Conservation (phyloP, 805 yeast genomes). For the Aciculoconidium aculeatum region DNA sequence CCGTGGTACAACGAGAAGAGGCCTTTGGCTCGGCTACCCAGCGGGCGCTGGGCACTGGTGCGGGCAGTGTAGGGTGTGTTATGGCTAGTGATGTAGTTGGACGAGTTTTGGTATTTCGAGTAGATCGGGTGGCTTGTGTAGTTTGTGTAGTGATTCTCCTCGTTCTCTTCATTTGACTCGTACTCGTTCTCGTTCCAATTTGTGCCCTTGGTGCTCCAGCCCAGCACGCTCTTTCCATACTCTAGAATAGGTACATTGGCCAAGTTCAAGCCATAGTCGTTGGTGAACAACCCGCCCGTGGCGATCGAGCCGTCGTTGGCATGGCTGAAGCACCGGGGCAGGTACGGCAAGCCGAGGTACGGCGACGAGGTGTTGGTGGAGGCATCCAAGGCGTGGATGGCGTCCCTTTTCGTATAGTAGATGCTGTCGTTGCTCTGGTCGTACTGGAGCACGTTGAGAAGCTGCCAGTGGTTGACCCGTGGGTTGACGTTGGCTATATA, state of each 20-base stretch:
- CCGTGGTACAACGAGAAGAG: constrained; percentile 54
- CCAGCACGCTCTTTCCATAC: no score
- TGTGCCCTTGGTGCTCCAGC: no score
- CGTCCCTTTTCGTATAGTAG: constrained; percentile 53
- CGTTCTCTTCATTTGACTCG: constrained; percentile 1
- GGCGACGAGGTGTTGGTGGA: constrained; percentile 12
- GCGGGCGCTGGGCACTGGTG: constrained; percentile 6
- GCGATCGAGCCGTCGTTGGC: constrained; percentile 46
- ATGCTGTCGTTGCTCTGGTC: constrained; percentile 39
- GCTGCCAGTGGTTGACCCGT: constrained; percentile 64
- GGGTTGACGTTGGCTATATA: constrained; percentile 28
- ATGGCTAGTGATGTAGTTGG: no score
- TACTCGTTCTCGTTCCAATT: no score
- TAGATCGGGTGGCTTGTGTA: no score
- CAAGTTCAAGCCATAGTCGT: constrained; percentile 27
- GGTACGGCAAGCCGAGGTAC: constrained; percentile 50
- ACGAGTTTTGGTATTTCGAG: no score
- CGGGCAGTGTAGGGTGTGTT: not conserved
- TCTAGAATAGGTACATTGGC: constrained; percentile 16
- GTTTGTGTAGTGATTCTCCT: no score
- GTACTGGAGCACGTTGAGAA: constrained; percentile 64
- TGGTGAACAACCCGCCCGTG: constrained; percentile 44
- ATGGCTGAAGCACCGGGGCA: constrained; percentile 62
- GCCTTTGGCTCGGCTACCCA: constrained; percentile 48
- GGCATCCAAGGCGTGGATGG: constrained; percentile 25